Evolutionary conservation across 1,139 yeast genomes (phyloP), one percentile per base, ranked within the genome.

Genomic region (Chernovozyma sophiae-reginae): DNA sequence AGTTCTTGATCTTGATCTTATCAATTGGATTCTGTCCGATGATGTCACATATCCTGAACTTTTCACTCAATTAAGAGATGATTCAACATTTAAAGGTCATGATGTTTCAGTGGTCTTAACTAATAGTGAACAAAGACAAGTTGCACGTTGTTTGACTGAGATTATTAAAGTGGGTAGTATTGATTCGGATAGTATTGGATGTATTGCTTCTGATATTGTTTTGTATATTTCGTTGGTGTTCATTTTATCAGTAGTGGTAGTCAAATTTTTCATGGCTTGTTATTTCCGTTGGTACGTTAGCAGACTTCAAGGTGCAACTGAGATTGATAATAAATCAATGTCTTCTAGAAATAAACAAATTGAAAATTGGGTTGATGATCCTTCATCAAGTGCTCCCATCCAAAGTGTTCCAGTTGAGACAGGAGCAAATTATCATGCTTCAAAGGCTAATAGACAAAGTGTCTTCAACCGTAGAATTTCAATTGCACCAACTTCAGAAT

Each of bases 181-280:
- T 39, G 97, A 92, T 56, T 79, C 94, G 1, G 89, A 86, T 38
- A 80, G 96, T 11, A 79, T 92, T 52, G 98, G 98, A n/a, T 92
- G 98, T 62, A 81, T 92, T 58, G 96, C 97, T 0, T 86, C 97
- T 1, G 70, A 77, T 43, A 80, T 89, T 33, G 96, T 90, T 2
- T 72, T 92, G 44, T 78, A 80, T 48, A 75, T 83, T 13, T 85
- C 97, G 0, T 72, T 92, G 53, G 81, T 85, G 11, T 86, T 92
- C 58, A 90, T 92, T 52, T 71, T 92, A 42, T 75, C 95, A 1
- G 78, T 90, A 40, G 95, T 89, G 22, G 58, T 79, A 30, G 68
- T 72, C 32, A 90, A 89, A 62, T 92, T 92, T 52, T 40, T 83
- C 14, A 70, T 90, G 62, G 97, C 97, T 0, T 81, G 94, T 58